These are phyloP conservation scores for Puya raimondii DNA, from an alignment of 176 grass and related monocot genomes.

Conservation along the genomic window DNA sequence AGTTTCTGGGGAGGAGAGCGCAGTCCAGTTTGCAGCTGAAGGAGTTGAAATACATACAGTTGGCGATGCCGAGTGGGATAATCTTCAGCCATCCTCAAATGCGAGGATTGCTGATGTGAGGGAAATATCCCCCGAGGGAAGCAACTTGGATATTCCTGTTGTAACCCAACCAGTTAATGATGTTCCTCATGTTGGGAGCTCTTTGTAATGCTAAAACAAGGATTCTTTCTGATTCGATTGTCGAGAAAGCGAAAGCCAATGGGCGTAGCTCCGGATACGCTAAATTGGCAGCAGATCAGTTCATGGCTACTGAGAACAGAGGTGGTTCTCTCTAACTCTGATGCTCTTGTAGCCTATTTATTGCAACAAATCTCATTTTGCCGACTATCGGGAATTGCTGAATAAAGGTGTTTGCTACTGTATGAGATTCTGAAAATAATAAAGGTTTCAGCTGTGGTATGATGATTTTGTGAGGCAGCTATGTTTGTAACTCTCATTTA, in stretches of 20 bases:
- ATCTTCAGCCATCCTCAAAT: constrained; percentile 34
- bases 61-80: constrained; percentile 43
- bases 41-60: constrained; percentile 60
- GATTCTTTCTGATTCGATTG: background rate
- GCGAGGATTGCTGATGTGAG: constrained; percentile 56
- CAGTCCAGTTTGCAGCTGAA: constrained; percentile 50
- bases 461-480: no score
- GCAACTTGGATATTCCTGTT: constrained; percentile 79
- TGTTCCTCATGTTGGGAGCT: background rate
- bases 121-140: constrained; percentile 51
- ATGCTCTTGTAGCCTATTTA: no score
- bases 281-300: no score
- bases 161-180: constrained; percentile 34
- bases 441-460: no score
- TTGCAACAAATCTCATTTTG: no score
- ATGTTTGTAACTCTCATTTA: no score
- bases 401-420: no score
- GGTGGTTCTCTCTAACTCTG: no score
- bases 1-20: constrained; percentile 30
- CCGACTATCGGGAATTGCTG: no score
- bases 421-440: no score
- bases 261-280: no score
- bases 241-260: background rate
- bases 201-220: background rate
- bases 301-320: no score